These are phyloP conservation scores for Penicillium simplicissimum DNA, from an alignment of 495 filamentous ascomycete species.

Conservation along the genomic window DNA sequence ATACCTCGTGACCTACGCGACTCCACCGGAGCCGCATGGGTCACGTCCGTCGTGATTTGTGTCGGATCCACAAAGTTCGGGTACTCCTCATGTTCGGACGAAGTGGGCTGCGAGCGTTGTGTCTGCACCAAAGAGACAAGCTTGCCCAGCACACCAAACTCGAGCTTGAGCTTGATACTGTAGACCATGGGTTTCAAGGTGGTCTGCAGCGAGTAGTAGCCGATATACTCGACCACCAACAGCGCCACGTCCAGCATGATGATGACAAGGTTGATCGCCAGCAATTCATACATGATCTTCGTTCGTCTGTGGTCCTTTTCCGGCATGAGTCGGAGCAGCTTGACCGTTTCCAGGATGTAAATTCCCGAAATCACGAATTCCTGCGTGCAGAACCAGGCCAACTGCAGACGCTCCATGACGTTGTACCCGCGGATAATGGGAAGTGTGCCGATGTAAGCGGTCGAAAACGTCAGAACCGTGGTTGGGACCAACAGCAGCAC, in stretches of 20 bases:
- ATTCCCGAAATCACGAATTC: conserved; percentile 58
- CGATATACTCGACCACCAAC: conserved; percentile 54
- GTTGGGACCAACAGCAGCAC: conserved; percentile 51
- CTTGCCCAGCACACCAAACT: conserved; percentile 57
- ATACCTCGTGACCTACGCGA: conserved; percentile 14
- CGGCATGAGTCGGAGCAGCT: conserved; percentile 44
- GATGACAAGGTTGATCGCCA: conserved; percentile 58
- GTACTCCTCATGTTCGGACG: conserved; percentile 38
- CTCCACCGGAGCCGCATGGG: conserved; percentile 33
- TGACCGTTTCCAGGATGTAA: conserved; percentile 56
- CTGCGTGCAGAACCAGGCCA: conserved; percentile 60
- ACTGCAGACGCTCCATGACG: conserved; percentile 59
- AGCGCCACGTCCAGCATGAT: conserved; percentile 56
- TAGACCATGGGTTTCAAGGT: conserved; percentile 59
- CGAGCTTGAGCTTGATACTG: conserved; percentile 64
- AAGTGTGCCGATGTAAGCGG: conserved; percentile 27
- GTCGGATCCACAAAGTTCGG: conserved; percentile 43
- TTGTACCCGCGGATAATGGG: conserved; percentile 47
- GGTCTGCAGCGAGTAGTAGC: conserved; percentile 54
- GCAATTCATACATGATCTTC: conserved; percentile 51
- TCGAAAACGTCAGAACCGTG: conserved; percentile 55
- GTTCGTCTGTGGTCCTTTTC: conserved; percentile 42
- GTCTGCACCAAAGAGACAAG: conserved; percentile 40
- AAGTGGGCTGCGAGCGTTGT: conserved; percentile 33
- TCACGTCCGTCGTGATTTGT: conserved; percentile 40